A percentile compares a stretch with the other conserved stretches of the same genome.
These are phyloP conservation scores for Talaromyces funiculosus DNA, from an alignment of 2,329 filamentous ascomycete species.

Conservation along the genomic window DNA sequence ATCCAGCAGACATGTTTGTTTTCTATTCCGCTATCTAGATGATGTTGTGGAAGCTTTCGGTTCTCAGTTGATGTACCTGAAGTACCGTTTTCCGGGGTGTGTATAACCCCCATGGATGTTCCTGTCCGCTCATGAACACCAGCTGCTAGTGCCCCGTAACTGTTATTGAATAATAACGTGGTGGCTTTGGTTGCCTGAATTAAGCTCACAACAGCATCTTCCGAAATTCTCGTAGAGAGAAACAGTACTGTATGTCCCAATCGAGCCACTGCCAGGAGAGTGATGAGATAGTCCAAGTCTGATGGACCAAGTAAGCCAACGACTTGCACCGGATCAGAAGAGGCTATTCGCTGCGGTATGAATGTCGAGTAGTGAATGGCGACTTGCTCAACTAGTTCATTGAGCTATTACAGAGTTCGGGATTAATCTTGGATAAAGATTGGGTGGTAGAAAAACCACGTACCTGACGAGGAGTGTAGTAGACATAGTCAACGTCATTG, in stretches of 20 bases:
- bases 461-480: neutral
- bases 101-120: neutral
- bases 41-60: constrained; percentile 14
- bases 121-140: neutral
- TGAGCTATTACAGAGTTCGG: neutral
- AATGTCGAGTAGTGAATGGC: neutral
- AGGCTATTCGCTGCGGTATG: neutral
- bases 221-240: constrained; percentile 17
- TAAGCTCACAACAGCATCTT: neutral
- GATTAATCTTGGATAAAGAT: neutral
- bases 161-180: neutral
- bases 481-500: neutral
- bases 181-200: neutral
- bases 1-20: constrained; percentile 15
- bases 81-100: neutral
- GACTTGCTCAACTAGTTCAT: neutral
- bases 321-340: constrained; percentile 20
- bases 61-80: neutral
- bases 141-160: neutral
- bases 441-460: neutral
- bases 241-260: constrained; percentile 23
- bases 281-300: constrained; percentile 22
- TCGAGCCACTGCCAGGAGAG: constrained; percentile 19
- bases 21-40: constrained; percentile 17
- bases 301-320: constrained; percentile 22